A percentile compares a stretch with the other conserved stretches of the same genome.
phyloP scores from a whole-genome alignment of 805 yeast species.

The Schwanniomyces sp. region DNA sequence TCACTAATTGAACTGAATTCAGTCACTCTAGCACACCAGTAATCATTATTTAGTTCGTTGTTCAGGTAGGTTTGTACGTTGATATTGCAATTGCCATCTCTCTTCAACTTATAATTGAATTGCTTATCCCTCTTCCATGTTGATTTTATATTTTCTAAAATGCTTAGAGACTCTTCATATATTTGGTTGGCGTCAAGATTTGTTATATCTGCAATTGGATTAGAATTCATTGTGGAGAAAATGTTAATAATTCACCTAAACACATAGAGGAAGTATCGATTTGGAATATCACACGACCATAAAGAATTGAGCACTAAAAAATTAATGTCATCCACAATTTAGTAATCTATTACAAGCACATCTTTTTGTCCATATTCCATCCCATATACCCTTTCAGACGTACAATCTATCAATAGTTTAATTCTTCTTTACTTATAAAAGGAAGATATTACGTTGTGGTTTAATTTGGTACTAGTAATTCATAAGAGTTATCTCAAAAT shows the following conservation, averaged over 20 bases:
- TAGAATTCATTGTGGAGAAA: background rate
- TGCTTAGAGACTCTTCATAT: constrained; percentile 1
- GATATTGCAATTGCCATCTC: background rate
- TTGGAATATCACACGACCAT: background rate
- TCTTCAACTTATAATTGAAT: constrained; percentile 2
- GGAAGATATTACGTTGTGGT: background rate
- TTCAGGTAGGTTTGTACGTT: constrained; percentile 5
- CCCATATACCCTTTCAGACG: background rate
- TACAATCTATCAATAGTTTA: background rate
- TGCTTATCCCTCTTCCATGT: constrained; percentile 5
- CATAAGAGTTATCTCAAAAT: background rate
- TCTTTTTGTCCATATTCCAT: background rate
- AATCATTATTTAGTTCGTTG: constrained; percentile 4
- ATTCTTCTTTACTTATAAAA: background rate
- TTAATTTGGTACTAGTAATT: background rate
- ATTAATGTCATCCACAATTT: background rate
- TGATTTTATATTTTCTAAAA: constrained; percentile 4
- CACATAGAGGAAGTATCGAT: no score
- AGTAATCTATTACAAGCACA: background rate
- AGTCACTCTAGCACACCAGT: constrained; percentile 16
- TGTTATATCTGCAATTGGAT: constrained; percentile 2
- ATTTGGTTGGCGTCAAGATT: background rate
- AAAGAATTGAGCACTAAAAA: background rate
- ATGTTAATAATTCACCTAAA: background rate
- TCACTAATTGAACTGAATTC: constrained; percentile 4